phyloP scores from a whole-genome alignment of 257 asterid genomes.

The Scutellaria baicalensis region DNA sequence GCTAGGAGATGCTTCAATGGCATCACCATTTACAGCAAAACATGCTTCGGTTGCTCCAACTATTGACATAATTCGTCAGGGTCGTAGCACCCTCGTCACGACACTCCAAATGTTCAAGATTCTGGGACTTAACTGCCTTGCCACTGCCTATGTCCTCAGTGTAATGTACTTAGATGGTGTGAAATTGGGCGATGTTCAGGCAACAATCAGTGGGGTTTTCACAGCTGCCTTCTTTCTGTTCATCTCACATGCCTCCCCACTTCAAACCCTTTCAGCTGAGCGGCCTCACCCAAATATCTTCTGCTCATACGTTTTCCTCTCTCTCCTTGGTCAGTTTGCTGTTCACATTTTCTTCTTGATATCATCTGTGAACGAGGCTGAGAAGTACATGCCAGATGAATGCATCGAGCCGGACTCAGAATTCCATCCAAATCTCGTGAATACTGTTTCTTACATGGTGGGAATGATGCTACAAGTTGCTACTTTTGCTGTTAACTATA shows the following conservation, averaged over 20 bases:
- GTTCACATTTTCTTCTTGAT: constrained; percentile 76
- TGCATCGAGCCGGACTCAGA: constrained; percentile 92
- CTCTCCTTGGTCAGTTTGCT: constrained; percentile 85
- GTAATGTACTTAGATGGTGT: constrained; percentile 97
- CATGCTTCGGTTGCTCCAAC: constrained; percentile 96
- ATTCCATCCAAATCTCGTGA: constrained; percentile 91
- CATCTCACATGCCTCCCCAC: constrained; percentile 93
- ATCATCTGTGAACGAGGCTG: constrained; percentile 83
- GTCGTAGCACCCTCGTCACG: constrained; percentile 93
- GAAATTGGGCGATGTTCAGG: constrained; percentile 90
- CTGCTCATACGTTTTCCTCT: constrained; percentile 87
- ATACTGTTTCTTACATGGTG: constrained; percentile 96
- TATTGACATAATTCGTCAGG: constrained; percentile 89
- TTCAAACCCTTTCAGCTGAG: constrained; percentile 79
- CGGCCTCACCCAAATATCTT: constrained; percentile 95
- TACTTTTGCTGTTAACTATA: constrained; percentile 95
- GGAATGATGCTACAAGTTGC: constrained; percentile 98
- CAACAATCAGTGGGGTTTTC: constrained; percentile 95
- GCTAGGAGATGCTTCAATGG: constrained; percentile 98
- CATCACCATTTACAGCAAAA: constrained; percentile 94
- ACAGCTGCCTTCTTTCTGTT: constrained; percentile 94
- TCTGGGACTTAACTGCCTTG: constrained; percentile 95
- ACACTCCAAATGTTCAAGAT: constrained; percentile 99
- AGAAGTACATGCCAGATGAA: constrained; percentile 92
- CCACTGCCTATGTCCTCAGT: constrained; percentile 92